Evolutionary conservation across 306 rosid species (phyloP).

Genomic region (Castanospermum australe): DNA sequence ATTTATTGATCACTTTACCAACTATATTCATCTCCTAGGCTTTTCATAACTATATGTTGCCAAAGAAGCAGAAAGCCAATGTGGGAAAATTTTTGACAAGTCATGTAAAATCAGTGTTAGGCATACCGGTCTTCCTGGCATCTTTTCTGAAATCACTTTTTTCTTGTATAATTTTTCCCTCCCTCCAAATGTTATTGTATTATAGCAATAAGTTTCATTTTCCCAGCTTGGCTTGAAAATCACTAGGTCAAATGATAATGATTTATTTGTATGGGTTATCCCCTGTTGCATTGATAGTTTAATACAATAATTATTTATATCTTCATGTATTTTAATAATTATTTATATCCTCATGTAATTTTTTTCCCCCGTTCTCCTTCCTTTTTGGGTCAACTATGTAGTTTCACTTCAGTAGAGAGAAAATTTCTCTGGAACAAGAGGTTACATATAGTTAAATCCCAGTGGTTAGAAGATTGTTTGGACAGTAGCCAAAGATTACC

Average conservation of each 20-base stretch:
- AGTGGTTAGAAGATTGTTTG: slow-evolving; percentile 84
- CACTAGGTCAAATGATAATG: neutral
- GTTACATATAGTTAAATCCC: slow-evolving; percentile 66
- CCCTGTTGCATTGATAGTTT: neutral
- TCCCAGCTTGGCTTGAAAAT: neutral
- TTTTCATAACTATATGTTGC: neutral
- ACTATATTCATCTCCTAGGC: neutral
- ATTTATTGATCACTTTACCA: neutral
- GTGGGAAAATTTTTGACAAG: neutral
- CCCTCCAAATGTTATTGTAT: neutral
- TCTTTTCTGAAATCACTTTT: neutral
- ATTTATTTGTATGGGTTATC: neutral
- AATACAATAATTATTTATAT: neutral
- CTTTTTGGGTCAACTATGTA: slow-evolving; percentile 33
- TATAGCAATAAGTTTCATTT: neutral
- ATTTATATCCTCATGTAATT: slow-evolving; percentile 1
- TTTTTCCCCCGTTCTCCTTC: neutral
- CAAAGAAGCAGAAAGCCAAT: neutral
- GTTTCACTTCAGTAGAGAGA: slow-evolving; percentile 59
- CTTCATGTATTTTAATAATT: neutral
- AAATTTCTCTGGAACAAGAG: slow-evolving; percentile 44
- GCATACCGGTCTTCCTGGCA: neutral
- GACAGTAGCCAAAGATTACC: slow-evolving; percentile 56
- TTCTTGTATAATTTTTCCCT: neutral
- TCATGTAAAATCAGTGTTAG: neutral